Base-by-base conservation (phyloP, 176 grass and related monocot genomes). In the Oryza glaberrima region DNA sequence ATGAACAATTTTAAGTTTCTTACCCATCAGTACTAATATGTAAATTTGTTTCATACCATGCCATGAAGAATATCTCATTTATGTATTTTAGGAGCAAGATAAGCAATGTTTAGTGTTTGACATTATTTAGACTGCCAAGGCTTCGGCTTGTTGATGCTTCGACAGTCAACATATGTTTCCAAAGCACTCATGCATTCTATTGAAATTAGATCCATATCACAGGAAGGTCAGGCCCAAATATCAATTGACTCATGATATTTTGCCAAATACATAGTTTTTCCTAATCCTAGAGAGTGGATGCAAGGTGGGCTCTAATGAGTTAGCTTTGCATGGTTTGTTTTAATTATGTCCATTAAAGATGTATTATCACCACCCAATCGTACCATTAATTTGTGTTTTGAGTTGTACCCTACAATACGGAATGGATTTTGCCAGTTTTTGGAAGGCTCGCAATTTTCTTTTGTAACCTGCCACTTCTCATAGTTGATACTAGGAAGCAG, bases 401-500 rank as follows among this genome's bases (percentile, higher is more conserved):
- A 68, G 64, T 80, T 7, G 19, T 68, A 49, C 15, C 46, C 23
- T 80, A 20, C 20, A 36, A 20, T 79, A 14, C 46, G 2, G 20
- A 14, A 56, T 70, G 64, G 48, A 48, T 48, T 70, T 81, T 73
- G 35, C 54, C 38, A 23, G 65, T 75, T 41, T 25, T 68, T 36
- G 26, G 75, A 32, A n/a, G 19, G 9, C 56, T 23, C 3, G 8
- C 16, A 11, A 0, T 23, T 23, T 58, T 58, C 54, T 58, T 63
- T 63, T 63, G 58, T 63, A 63, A 23, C 58, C 58, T 63, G 6
- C 17, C n/a, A 63, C 58, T 63, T 9, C 9, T 63, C 58, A 63
- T 63, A 63, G 58, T 11, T 63, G n/a, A 63, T 23, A 20, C 58
- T 41, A 81, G 16, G 22, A 79, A 87, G 78, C 63, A 87, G 28